These are phyloP conservation scores for Phoma sp. DNA, from an alignment of 2,329 filamentous ascomycete species.

Conservation along the genomic window DNA sequence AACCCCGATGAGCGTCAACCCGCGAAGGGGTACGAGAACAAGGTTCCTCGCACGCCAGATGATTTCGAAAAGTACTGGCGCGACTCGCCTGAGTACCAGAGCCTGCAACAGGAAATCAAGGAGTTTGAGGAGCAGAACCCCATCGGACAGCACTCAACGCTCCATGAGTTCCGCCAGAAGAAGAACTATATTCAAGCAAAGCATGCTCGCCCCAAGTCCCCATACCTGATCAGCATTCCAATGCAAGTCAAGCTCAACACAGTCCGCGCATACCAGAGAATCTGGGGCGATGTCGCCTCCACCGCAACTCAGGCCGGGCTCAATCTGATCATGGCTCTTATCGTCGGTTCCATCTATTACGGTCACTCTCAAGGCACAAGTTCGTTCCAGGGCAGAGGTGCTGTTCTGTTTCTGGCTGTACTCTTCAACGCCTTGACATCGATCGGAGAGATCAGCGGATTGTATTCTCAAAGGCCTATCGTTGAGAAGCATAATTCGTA, in stretches of 20 bases:
- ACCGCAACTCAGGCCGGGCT: constrained; percentile 48
- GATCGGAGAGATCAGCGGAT: constrained; percentile 57
- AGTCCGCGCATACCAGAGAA: constrained; percentile 41
- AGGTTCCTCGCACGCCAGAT: constrained; percentile 55
- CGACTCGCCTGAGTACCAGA: constrained; percentile 54
- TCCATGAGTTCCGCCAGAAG: constrained; percentile 46
- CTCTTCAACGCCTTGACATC: constrained; percentile 65
- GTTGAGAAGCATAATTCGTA: constrained; percentile 89
- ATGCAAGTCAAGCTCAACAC: constrained; percentile 50
- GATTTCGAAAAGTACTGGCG: constrained; percentile 60
- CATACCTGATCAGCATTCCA: constrained; percentile 62
- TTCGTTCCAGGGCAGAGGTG: constrained; percentile 62
- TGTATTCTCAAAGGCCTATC: constrained; percentile 86
- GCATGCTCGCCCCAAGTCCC: constrained; percentile 60
- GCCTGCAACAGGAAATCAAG: constrained; percentile 57
- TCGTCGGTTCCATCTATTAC: constrained; percentile 67
- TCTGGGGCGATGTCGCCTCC: constrained; percentile 41
- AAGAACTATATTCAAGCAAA: constrained; percentile 61
- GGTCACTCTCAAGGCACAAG: constrained; percentile 57
- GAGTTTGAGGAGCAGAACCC: constrained; percentile 57
- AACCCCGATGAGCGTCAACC: constrained; percentile 53
- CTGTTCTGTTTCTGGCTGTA: constrained; percentile 65
- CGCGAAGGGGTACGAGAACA: constrained; percentile 50
- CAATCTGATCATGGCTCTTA: constrained; percentile 63
- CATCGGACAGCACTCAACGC: constrained; percentile 46